Conservation (phyloP, 768 basidiomycete genomes). For the Naganishia friedmannii region DNA sequence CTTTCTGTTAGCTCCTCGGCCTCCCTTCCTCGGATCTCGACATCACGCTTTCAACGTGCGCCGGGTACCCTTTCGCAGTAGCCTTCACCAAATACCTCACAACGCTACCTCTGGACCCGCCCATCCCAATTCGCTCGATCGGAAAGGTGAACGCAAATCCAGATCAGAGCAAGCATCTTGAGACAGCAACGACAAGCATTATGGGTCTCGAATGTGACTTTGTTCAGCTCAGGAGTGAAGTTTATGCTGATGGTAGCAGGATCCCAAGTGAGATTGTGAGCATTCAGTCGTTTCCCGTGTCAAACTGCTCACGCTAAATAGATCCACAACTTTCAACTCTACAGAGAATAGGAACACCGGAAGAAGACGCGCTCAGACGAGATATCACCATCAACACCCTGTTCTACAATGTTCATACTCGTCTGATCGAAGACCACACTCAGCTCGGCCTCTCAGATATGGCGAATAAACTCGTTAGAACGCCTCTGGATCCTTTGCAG, state of each 20-base stretch:
- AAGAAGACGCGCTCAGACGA: conserved; percentile 82
- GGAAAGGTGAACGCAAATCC: conserved; percentile 89
- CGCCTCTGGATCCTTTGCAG: conserved; percentile 77
- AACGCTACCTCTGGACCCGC: conserved; percentile 34
- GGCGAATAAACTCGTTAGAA: conserved; percentile 71
- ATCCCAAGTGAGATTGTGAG: conserved; percentile 84
- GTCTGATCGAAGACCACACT: conserved; percentile 80
- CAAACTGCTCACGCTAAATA: background rate
- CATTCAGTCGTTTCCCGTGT: background rate
- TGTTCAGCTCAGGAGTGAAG: conserved; percentile 88
- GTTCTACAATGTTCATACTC: conserved; percentile 91
- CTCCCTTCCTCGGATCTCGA: conserved; percentile 86
- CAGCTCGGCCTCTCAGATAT: conserved; percentile 79
- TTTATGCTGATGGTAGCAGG: conserved; percentile 78
- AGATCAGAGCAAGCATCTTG: conserved; percentile 95
- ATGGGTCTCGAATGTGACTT: conserved; percentile 82
- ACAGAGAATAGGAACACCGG: conserved; percentile 84
- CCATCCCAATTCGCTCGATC: conserved; percentile 54
- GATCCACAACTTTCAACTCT: background rate
- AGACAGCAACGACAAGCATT: conserved; percentile 82
- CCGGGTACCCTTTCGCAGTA: conserved; percentile 83
- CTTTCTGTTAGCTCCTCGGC: conserved; percentile 63
- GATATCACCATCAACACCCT: conserved; percentile 94
- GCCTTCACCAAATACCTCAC: conserved; percentile 66
- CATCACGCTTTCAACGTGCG: conserved; percentile 81